Evolutionary conservation across 768 basidiomycete species (phyloP), one percentile per base, ranked within the genome.

Genomic region (Termitomyces eurrhizus): DNA sequence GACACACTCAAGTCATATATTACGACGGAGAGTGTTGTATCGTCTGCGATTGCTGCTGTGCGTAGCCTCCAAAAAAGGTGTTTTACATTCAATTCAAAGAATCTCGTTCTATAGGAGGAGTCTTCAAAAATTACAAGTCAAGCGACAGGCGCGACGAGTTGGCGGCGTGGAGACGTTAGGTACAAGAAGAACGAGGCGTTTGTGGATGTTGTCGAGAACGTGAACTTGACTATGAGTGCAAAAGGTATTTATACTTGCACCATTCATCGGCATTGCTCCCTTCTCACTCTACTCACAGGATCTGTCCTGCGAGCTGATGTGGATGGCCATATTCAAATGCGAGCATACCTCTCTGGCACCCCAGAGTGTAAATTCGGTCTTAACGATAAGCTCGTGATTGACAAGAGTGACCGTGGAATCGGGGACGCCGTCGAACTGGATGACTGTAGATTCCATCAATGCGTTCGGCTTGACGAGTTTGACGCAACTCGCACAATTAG

Each of bases 131-230:
- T 99, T 63, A 98, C 97, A 0, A 87, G 85, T 11, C 97, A 99
- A 78, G 96, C 97, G 9, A 99, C 97, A 0, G 97, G 97, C 0
- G 90, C 92, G 33, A 98, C 92, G 36, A 96, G 90, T 72, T 99
- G 97, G 97, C 79, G 97, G 45, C 81, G 95, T 59, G 89, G 86
- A 16, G 97, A 98, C 69, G 95, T 98, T 68, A 96, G 95, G 73
- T 98, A 99, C 75, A 91, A 97, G 80, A 99, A 98, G 83, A 99
- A 99, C 65, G 97, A 99, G 70, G 97, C 97, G 0, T 99, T 98
- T 66, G 96, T 99, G n/a, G 97, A 99, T 70, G 97, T 99, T 9
- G 92, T 99, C 46, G 97, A 99, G 77, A 92, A 84, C 2, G 92
- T 99, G 62, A 98, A 99, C 69, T 73, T 98, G 57, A 89, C 93